Conservation (phyloP, 768 basidiomycete genomes). For the Trametes gibbosa region DNA sequence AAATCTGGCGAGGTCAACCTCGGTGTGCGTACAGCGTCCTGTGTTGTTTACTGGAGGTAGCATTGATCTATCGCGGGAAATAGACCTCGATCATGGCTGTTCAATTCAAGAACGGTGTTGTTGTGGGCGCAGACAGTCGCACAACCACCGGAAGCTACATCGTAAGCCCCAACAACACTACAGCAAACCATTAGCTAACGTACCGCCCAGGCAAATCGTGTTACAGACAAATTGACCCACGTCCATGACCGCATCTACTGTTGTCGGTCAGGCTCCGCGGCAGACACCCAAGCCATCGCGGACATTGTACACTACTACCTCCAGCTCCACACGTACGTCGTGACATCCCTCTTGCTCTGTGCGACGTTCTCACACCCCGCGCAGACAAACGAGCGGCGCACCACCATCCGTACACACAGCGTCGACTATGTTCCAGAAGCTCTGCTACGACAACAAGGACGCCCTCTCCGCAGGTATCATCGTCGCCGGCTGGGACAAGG, state of each 20-base stretch:
- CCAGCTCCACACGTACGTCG: slow-evolving; percentile 69
- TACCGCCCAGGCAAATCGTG: slow-evolving; percentile 79
- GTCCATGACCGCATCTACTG: slow-evolving; percentile 99
- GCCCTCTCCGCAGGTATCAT: slow-evolving; percentile 89
- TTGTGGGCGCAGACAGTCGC: slow-evolving; percentile 95
- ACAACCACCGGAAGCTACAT: slow-evolving; percentile 98
- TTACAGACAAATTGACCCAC: slow-evolving; percentile 96
- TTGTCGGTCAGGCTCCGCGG: slow-evolving; percentile 96
- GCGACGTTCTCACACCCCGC: neutral
- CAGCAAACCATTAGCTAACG: neutral
- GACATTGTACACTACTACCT: slow-evolving; percentile 84
- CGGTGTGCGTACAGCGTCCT: slow-evolving; percentile 62
- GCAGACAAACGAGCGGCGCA: slow-evolving; percentile 52
- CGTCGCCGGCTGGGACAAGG: slow-evolving; percentile 96
- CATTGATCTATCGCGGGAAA: neutral
- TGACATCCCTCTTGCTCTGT: neutral
- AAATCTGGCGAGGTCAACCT: slow-evolving; percentile 97
- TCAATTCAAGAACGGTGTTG: slow-evolving; percentile 91
- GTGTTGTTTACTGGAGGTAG: neutral
- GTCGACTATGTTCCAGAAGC: slow-evolving; percentile 76
- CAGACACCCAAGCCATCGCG: slow-evolving; percentile 96
- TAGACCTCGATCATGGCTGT: slow-evolving; percentile 99
- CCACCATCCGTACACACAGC: slow-evolving; percentile 80
- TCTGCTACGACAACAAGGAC: slow-evolving; percentile 96
- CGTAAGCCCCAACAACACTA: slow-evolving; percentile 43